phyloP scores from a whole-genome alignment of 306 rosid species.

The Prunus mongolica region DNA sequence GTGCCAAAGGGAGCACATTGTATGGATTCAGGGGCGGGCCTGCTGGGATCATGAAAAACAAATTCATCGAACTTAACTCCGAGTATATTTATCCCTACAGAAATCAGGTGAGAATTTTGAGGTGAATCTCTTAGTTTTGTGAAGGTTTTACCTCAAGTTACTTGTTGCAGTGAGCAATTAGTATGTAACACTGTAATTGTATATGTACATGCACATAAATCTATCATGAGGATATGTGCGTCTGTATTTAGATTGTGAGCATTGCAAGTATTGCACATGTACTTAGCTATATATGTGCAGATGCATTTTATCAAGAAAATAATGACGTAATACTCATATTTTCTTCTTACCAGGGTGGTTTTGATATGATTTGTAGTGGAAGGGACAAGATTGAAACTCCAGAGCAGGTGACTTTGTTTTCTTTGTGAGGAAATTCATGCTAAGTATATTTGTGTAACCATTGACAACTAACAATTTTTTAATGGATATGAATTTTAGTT shows the following conservation, averaged over 20 bases:
- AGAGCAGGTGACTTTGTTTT: constrained; percentile 65
- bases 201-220: neutral
- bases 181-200: neutral
- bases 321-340: constrained; percentile 2
- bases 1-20: constrained; percentile 68
- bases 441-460: neutral
- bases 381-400: constrained; percentile 99
- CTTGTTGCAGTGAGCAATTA: neutral
- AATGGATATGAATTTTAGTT: constrained; percentile 48
- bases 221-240: neutral
- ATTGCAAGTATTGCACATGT: neutral
- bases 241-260: neutral
- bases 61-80: constrained; percentile 64
- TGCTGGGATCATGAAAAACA: constrained; percentile 94
- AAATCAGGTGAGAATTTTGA: constrained; percentile 62
- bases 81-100: constrained; percentile 87
- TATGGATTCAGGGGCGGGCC: constrained; percentile 97
- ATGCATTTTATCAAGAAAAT: neutral
- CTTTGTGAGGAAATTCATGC: neutral
- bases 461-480: constrained; percentile 21
- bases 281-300: neutral
- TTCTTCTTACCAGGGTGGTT: constrained; percentile 76
- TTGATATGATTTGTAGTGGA: constrained; percentile 98
- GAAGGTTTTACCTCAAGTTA: neutral
- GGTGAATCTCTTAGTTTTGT: neutral